phyloP scores from a whole-genome alignment of 345 rosid species.

The Hibiscus tridactylites region DNA sequence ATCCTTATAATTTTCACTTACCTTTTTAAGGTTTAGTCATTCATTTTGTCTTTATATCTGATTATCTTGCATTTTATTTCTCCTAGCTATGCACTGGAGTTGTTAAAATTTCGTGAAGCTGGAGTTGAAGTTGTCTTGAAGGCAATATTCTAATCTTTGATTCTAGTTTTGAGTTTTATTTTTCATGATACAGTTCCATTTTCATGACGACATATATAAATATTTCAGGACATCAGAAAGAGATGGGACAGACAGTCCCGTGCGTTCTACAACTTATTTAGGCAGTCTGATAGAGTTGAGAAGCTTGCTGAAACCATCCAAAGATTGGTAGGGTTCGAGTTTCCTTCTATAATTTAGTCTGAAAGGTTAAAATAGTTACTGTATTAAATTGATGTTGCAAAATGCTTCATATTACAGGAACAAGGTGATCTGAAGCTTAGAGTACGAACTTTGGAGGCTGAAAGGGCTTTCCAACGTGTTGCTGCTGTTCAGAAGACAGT shows the following conservation, averaged over 20 bases:
- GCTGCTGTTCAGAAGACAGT: conserved; percentile 87
- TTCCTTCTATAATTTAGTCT: conserved; percentile 2
- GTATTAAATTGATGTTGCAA: not conserved
- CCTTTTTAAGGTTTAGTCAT: not conserved
- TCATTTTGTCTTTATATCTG: conserved; percentile 4
- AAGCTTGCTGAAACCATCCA: conserved; percentile 79
- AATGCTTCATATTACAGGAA: conserved; percentile 43
- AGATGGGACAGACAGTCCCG: conserved; percentile 95
- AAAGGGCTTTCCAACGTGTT: conserved; percentile 94
- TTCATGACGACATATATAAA: conserved; percentile 10
- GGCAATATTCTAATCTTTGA: conserved; percentile 34
- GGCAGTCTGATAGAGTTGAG: conserved; percentile 94
- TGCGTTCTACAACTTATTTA: conserved; percentile 86
- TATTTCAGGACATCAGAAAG: conserved; percentile 70
- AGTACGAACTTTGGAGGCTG: conserved; percentile 84
- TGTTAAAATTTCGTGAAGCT: conserved; percentile 84
- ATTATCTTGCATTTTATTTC: conserved; percentile 19
- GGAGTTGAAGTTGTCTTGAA: conserved; percentile 89
- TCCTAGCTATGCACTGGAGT: conserved; percentile 80
- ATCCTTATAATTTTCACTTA: not conserved
- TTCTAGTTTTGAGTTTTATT: conserved; percentile 5
- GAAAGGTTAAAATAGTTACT: not conserved
- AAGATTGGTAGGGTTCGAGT: conserved; percentile 49
- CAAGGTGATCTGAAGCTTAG: conserved; percentile 98
- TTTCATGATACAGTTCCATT: not conserved